Conservation (phyloP, 2,329 filamentous ascomycete genomes). For the Claviceps paspali region DNA sequence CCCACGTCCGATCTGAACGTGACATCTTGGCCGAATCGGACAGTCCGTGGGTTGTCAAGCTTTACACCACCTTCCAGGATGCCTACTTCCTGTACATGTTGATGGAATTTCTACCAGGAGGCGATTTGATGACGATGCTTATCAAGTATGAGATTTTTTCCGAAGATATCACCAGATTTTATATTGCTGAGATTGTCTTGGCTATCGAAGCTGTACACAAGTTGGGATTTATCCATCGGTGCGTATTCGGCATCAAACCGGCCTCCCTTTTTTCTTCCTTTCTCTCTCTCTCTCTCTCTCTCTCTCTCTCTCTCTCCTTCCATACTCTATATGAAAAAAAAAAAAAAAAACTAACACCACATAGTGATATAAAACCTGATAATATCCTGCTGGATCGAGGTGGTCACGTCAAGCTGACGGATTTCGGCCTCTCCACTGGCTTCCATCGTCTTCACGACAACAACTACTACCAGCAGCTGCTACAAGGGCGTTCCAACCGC, state of each 20-base stretch:
- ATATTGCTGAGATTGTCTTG: slow-evolving; percentile 95
- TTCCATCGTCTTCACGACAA: slow-evolving; percentile 98
- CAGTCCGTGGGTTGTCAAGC: slow-evolving; percentile 97
- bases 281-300: neutral
- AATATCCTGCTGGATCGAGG: slow-evolving; percentile 93
- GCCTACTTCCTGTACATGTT: slow-evolving; percentile 93
- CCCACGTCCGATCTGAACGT: slow-evolving; percentile 91
- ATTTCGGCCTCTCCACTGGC: slow-evolving; percentile 93
- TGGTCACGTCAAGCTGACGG: slow-evolving; percentile 94
- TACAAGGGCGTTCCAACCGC: slow-evolving; percentile 62
- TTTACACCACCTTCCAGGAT: slow-evolving; percentile 97
- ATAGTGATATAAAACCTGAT: slow-evolving; percentile 94
- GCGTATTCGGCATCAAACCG: too few species aligned
- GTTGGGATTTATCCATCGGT: slow-evolving; percentile 96
- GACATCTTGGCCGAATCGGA: slow-evolving; percentile 98
- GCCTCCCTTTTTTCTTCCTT: neutral
- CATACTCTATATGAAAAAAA: too few species aligned
- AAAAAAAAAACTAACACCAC: slow-evolving; percentile 1
- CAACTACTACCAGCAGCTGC: slow-evolving; percentile 92
- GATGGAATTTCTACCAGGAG: slow-evolving; percentile 97
- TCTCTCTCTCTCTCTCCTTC: neutral
- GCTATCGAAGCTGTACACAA: slow-evolving; percentile 99
- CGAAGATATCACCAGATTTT: slow-evolving; percentile 96
- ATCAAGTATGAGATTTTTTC: slow-evolving; percentile 99
- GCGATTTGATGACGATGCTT: slow-evolving; percentile 98